A percentile compares a stretch with the other conserved stretches of the same genome.
Conservation (phyloP, 768 basidiomycete species). For the Trametes punicea region DNA sequence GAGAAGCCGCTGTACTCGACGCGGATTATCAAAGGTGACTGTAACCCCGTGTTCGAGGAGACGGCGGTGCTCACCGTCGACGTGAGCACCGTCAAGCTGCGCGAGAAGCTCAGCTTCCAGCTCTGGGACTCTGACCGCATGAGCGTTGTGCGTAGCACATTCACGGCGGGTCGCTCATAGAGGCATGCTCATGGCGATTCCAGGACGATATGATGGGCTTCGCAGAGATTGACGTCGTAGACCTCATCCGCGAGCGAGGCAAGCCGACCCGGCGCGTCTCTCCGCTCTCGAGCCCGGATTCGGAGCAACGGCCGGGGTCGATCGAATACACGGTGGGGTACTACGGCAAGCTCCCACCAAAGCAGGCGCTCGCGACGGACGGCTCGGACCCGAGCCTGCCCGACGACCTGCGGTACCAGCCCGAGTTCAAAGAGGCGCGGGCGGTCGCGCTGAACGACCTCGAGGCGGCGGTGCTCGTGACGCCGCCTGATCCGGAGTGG, state of each 20-base stretch:
- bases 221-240: conserved; percentile 38
- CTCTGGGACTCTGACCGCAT: conserved; percentile 68
- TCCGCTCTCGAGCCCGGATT: conserved; percentile 28
- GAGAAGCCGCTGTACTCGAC: conserved; percentile 69
- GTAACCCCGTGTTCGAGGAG: conserved; percentile 69
- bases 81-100: conserved; percentile 60
- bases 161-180: background rate
- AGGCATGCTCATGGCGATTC: background rate
- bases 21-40: conserved; percentile 59
- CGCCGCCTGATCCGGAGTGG: conserved; percentile 57
- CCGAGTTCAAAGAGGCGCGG: conserved; percentile 53
- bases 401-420: conserved; percentile 35
- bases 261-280: conserved; percentile 27
- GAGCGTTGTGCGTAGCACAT: conserved; percentile 24
- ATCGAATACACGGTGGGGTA: conserved; percentile 51
- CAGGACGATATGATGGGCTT: conserved; percentile 49
- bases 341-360: conserved; percentile 43
- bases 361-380: conserved; percentile 25
- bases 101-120: conserved; percentile 61
- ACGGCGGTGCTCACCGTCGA: conserved; percentile 59
- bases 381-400: conserved; percentile 38
- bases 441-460: conserved; percentile 42
- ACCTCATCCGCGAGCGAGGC: conserved; percentile 29
- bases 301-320: conserved; percentile 33
- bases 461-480: conserved; percentile 38